A percentile compares a stretch with the other conserved stretches of the same genome.
These are phyloP conservation scores for Ophiorrhiza pumila DNA, from an alignment of 257 asterid genomes.

Conservation along the genomic window DNA sequence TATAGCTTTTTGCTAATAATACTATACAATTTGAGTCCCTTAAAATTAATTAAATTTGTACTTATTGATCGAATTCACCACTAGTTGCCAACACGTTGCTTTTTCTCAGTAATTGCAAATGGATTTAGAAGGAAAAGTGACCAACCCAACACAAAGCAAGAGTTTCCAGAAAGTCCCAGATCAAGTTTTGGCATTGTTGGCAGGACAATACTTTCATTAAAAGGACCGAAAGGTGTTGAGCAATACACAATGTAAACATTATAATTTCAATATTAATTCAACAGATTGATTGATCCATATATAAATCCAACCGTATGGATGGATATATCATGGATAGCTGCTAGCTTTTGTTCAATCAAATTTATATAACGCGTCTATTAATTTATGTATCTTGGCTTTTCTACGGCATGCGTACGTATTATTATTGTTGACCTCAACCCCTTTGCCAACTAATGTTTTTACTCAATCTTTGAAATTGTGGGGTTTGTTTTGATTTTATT, in stretches of 20 bases:
- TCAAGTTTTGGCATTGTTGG: neutral
- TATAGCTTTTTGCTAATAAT: too few species aligned
- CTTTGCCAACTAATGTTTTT: neutral
- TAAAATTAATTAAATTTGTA: too few species aligned
- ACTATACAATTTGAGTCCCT: too few species aligned
- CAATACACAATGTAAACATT: too few species aligned
- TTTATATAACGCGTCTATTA: too few species aligned
- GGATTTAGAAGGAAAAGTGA: neutral
- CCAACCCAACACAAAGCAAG: neutral
- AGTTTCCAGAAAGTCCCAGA: neutral
- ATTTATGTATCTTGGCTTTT: too few species aligned
- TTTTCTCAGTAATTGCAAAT: neutral
- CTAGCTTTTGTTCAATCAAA: constrained; percentile 1
- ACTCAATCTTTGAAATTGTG: neutral
- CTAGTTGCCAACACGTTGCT: too few species aligned
- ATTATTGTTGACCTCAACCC: neutral
- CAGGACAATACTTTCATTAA: neutral
- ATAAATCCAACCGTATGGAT: neutral
- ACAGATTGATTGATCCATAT: too few species aligned
- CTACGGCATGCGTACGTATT: too few species aligned
- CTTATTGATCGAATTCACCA: too few species aligned
- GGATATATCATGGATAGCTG: too few species aligned
- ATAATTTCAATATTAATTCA: too few species aligned
- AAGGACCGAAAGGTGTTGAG: neutral
- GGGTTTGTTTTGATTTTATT: neutral